These are phyloP conservation scores for Hypomyces rosellus DNA, from an alignment of 2,329 filamentous ascomycete species.

Conservation along the genomic window DNA sequence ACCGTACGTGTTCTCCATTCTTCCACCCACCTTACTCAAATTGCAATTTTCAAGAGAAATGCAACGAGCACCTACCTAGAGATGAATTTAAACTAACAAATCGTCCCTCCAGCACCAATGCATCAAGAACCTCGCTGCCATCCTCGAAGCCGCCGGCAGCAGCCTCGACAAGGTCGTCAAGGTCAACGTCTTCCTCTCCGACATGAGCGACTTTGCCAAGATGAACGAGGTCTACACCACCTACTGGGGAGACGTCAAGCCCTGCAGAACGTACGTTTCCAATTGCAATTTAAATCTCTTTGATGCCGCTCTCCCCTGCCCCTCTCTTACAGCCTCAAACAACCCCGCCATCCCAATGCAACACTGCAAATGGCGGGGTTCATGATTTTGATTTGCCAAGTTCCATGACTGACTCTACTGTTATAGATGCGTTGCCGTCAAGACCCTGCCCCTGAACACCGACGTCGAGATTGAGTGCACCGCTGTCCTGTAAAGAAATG, in stretches of 20 bases:
- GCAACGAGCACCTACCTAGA: too few relatives aligned
- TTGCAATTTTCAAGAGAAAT: too few relatives aligned
- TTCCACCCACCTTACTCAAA: not conserved
- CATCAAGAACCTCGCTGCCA: conserved; percentile 64
- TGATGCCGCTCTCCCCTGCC: not conserved
- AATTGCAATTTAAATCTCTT: not conserved
- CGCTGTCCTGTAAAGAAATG: conserved; percentile 20
- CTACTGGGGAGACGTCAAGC: conserved; percentile 54
- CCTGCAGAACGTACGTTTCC: conserved; percentile 35
- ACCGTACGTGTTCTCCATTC: conserved; percentile 36
- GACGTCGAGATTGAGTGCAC: conserved; percentile 31
- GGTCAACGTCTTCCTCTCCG: conserved; percentile 64
- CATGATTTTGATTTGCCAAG: not conserved
- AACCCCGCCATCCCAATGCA: conserved; percentile 8
- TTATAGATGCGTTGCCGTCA: conserved; percentile 29
- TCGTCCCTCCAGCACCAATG: conserved; percentile 42
- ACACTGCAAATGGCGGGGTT: conserved; percentile 5
- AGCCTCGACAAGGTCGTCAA: conserved; percentile 62
- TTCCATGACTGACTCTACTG: too few relatives aligned
- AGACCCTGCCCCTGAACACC: conserved; percentile 27
- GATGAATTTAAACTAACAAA: not conserved
- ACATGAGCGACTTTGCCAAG: conserved; percentile 67
- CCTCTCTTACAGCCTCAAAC: not conserved
- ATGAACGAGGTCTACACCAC: conserved; percentile 70
- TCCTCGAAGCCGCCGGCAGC: conserved; percentile 63